These are phyloP conservation scores for Penicillium brevicompactum DNA, from an alignment of 2,329 filamentous ascomycete genomes.

Conservation along the genomic window DNA sequence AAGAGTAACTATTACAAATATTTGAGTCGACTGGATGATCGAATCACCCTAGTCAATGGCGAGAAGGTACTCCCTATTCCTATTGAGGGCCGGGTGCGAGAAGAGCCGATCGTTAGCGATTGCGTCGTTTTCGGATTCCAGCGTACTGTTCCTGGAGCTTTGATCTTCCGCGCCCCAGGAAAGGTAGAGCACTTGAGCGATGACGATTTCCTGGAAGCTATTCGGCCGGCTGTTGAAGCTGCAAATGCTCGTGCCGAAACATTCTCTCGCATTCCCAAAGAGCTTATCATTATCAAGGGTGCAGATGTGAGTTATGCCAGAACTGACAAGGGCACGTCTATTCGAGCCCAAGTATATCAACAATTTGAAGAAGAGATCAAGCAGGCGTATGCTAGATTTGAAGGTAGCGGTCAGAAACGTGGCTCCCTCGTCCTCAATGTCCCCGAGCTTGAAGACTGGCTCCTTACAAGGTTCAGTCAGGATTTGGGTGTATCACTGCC, in stretches of 20 bases:
- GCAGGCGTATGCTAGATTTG: constrained; percentile 46
- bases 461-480: constrained; percentile 42
- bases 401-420: constrained; percentile 41
- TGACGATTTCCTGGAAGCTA: constrained; percentile 44
- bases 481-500: constrained; percentile 22
- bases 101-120: constrained; percentile 57
- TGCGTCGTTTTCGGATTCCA: constrained; percentile 59
- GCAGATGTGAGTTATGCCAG: constrained; percentile 50
- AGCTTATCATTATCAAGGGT: constrained; percentile 56
- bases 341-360: constrained; percentile 54
- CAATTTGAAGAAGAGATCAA: constrained; percentile 53
- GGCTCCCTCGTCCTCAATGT: constrained; percentile 19
- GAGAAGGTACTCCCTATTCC: constrained; percentile 53
- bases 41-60: constrained; percentile 52
- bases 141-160: constrained; percentile 54
- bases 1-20: constrained; percentile 47
- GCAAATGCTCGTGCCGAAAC: constrained; percentile 56
- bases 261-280: constrained; percentile 57
- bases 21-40: constrained; percentile 49
- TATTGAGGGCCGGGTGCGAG: constrained; percentile 57
- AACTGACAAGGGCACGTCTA: constrained; percentile 62
- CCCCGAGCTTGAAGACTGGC: constrained; percentile 39
- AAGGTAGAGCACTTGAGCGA: constrained; percentile 53
- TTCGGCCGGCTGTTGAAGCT: constrained; percentile 55
- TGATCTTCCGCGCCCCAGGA: constrained; percentile 52